These are phyloP conservation scores for Gossypium davidsonii DNA, from an alignment of 441 rosid species.

Conservation along the genomic window DNA sequence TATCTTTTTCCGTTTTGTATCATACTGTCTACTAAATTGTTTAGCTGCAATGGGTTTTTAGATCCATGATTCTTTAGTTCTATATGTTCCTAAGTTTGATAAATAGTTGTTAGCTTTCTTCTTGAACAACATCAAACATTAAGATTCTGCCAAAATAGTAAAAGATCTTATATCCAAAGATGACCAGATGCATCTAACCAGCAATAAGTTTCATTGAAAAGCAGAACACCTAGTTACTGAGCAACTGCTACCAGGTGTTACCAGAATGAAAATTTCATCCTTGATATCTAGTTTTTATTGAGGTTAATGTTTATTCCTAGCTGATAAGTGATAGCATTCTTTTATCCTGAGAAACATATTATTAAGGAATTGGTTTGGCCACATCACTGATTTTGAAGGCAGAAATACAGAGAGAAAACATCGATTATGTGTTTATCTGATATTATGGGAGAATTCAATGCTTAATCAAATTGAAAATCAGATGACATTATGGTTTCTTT, in stretches of 20 bases:
- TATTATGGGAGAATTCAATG: neutral
- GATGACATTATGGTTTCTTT: constrained; percentile 9
- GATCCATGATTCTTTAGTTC: neutral
- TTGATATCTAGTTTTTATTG: neutral
- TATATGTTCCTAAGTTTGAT: neutral
- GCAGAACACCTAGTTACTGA: neutral
- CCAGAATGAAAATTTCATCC: neutral
- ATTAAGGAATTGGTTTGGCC: neutral
- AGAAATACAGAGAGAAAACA: neutral
- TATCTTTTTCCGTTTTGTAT: constrained; percentile 3
- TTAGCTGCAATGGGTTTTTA: constrained; percentile 3
- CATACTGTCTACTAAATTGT: neutral
- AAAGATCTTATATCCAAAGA: neutral
- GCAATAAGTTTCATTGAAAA: neutral
- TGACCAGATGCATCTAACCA: neutral
- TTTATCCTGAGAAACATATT: neutral
- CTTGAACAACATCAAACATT: neutral
- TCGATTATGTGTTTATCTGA: neutral
- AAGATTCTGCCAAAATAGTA: neutral
- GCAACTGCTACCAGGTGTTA: neutral
- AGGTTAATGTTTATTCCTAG: neutral
- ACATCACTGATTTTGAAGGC: neutral
- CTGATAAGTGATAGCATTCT: neutral
- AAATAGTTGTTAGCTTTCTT: neutral
- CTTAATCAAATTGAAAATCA: neutral